Evolutionary conservation across 371 early-diverging fungal genomes (phyloP), one percentile per base, ranked within the genome.

Genomic region (Polyrhizophydium stewartii): DNA sequence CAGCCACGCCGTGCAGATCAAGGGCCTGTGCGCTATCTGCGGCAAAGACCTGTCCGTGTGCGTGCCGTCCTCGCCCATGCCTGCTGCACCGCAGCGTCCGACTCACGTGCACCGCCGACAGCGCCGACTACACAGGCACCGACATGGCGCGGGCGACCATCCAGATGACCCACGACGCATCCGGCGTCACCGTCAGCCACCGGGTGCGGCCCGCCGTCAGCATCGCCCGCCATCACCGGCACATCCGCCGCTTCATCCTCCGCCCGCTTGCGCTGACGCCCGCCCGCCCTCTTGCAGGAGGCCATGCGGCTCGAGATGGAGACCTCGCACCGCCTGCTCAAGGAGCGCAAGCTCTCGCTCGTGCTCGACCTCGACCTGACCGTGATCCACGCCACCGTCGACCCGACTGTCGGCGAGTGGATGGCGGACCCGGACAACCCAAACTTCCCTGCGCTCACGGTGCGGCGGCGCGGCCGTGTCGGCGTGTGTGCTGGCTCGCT

Each of bases 301-400:
- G 95, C 96, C 2, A 78, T 84, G 59, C 69, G 87, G 16, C 62
- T 95, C 30, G 96, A 92, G 52, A 66, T 79, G 28, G 87, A 87
- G 45, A 90, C 82, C 38, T 82, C 87, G 9, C 63, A 80, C 10
- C 71, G 90, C 51, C 75, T 99, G 57, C 62, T 87, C 58, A 60
- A 75, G 21, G 77, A 76, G 43, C 80, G 83, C 49, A 94, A 89
- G 69, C 82, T 99, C 37, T 91, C 94, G 19, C 74, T 99, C n/a
- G 88, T 99, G 43, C 81, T 99, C 28, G 99, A 99, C 80, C 81
- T 99, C 52, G 99, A 99, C 73, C 98, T 97, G 74, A 99, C 99
- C 0, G 81, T 99, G 25, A 89, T 99, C n/a, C 99, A 99, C 61
- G 97, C 99, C 16, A 89, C 92, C 10, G 88, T 88, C 35, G 89